Evolutionary conservation across 2,329 filamentous ascomycete species (phyloP), one percentile per base, ranked within the genome.

Genomic region (Colletotrichum tamarilloi): DNA sequence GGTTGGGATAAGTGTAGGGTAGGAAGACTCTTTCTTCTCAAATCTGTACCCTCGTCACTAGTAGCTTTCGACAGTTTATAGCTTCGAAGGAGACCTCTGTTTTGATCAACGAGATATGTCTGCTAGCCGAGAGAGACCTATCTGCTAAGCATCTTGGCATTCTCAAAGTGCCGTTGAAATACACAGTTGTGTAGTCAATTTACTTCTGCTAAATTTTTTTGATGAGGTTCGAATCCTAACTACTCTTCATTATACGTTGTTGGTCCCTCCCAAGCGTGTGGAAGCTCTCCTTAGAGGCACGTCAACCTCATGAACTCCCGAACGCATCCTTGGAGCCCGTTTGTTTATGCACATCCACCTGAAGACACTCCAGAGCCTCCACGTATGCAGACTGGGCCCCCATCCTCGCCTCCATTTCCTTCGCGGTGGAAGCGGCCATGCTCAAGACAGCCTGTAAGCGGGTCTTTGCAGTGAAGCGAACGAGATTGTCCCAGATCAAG

Each of bases 61-160:
- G 19, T 0, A 49, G 42, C 19, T 22, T 8, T 49, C 7, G 7
- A 49, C 42, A 49, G 12, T n/a, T 49, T 19, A 0, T 19, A 11
- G 19, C 19, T 49, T 11, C 42, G 7, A 3, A 9, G 0, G 19
- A n/a, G 42, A 9, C 19, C 8, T 49, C 19, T 22, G 7, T 19
- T 49, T 0, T 49, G 0, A 4, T 49, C 8, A n/a, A 3, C 42
- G 6, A 0, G 0, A 16, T 19, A 9, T 46, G 7, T n/a, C 42
- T 49, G 3, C 19, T n/a, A 22, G 42, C 1, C 42, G 1, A 49
- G 42, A 49, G 42, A 49, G 8, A n/a, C 19, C 19, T 9, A 1
- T 19, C 42, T 46, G 7, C 7, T 46, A 0, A 42, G 14, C 14
- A 3, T 1, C 5, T 46, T 2, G 19, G 9, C 3, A 9, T 46